Conservation (phyloP, 768 basidiomycete genomes). For the Mrakia frigida region DNA sequence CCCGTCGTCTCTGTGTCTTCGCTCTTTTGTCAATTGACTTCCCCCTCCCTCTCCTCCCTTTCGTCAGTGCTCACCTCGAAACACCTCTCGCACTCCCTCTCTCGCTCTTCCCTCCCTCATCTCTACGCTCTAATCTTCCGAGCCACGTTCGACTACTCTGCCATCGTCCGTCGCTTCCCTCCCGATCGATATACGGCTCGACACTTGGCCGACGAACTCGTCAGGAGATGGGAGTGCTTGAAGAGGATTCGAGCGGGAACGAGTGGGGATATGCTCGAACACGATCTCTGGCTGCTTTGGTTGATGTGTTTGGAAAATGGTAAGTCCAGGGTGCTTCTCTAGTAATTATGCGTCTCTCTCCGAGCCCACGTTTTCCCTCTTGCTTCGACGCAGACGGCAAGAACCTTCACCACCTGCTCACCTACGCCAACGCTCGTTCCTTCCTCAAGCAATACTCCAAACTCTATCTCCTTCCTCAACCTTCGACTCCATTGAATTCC, state of each 20-base stretch:
- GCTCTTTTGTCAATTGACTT: neutral
- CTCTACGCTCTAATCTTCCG: conserved; percentile 68
- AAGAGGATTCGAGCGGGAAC: conserved; percentile 28
- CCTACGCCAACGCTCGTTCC: conserved; percentile 32
- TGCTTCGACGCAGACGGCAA: conserved; percentile 37
- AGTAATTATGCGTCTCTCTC: neutral
- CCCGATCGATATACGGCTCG: conserved; percentile 21
- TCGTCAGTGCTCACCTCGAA: conserved; percentile 27
- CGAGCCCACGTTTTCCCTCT: neutral
- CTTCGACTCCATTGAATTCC: neutral
- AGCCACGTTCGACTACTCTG: conserved; percentile 60
- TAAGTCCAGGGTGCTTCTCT: conserved; percentile 39
- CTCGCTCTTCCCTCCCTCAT: conserved; percentile 55
- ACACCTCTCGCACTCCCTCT: conserved; percentile 47
- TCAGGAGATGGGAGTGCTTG: conserved; percentile 35
- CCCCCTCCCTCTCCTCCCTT: conserved; percentile 36
- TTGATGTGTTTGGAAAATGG: conserved; percentile 45
- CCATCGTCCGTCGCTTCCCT: conserved; percentile 51
- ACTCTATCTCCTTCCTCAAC: neutral
- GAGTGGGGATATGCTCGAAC: neutral
- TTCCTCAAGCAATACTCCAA: conserved; percentile 8
- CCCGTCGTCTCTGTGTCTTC: no score
- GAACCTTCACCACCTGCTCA: conserved; percentile 40
- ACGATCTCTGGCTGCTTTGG: conserved; percentile 42
- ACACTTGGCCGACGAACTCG: conserved; percentile 37